A percentile compares a stretch with the other conserved stretches of the same genome.
phyloP scores from a whole-genome alignment of 1,139 yeast genomes.

The Candida labiduridarum region DNA sequence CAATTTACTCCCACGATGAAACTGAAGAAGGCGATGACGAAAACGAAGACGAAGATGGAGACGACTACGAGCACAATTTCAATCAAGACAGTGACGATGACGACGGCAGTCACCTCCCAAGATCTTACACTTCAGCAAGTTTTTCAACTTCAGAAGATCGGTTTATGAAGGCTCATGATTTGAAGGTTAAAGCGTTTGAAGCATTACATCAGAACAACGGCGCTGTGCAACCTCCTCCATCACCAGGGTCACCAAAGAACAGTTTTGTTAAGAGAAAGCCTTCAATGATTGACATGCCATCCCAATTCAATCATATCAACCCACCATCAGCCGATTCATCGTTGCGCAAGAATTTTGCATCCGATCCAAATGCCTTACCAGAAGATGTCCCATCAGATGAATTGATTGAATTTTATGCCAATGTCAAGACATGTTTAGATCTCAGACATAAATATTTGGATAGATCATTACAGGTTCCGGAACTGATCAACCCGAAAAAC shows the following conservation, averaged over 20 bases:
- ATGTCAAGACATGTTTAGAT: constrained; percentile 72
- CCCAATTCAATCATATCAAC: constrained; percentile 20
- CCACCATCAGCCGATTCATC: constrained; percentile 12
- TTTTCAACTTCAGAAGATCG: constrained; percentile 71
- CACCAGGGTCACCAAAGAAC: constrained; percentile 16
- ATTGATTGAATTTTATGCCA: constrained; percentile 66
- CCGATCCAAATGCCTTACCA: constrained; percentile 55
- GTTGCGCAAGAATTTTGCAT: constrained; percentile 15
- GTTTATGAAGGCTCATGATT: constrained; percentile 67
- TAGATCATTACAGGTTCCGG: constrained; percentile 66
- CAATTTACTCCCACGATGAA: constrained; percentile 5
- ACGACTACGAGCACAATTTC: constrained; percentile 22
- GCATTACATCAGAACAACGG: constrained; percentile 39
- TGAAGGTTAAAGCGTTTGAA: constrained; percentile 66
- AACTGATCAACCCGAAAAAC: constrained; percentile 83
- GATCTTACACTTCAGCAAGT: constrained; percentile 50
- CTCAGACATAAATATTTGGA: constrained; percentile 76
- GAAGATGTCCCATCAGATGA: constrained; percentile 72
- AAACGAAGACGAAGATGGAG: constrained; percentile 16
- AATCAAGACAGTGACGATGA: constrained; percentile 25
- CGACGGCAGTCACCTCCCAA: constrained; percentile 32
- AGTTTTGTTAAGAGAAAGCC: constrained; percentile 48
- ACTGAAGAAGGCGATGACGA: constrained; percentile 30
- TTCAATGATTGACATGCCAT: constrained; percentile 55
- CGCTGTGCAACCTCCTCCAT: constrained; percentile 7